These are phyloP conservation scores for Uronychia setigera DNA, from an alignment of 73 alveolate species.

Conservation along the genomic window DNA sequence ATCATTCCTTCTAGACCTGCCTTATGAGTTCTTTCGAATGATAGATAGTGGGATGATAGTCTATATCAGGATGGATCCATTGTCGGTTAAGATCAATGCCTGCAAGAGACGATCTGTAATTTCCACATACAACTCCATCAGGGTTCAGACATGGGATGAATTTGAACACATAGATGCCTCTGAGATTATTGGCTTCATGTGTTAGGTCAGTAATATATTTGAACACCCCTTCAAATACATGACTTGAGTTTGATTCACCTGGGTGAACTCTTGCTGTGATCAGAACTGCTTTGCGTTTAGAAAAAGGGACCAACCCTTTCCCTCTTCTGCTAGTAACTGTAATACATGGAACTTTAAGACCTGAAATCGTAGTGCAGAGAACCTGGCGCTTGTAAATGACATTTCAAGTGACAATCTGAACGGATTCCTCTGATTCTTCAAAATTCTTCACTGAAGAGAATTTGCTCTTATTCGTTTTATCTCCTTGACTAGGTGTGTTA, in stretches of 20 bases:
- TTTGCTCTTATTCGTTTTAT: too few species aligned
- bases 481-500: too few species aligned
- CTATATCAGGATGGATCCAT: slow-evolving; percentile 81
- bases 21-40: slow-evolving; percentile 75
- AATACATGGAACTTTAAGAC: slow-evolving; percentile 43
- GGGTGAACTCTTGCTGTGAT: slow-evolving; percentile 90
- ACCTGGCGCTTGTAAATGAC: slow-evolving; percentile 7
- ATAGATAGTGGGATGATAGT: slow-evolving; percentile 79
- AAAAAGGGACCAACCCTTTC: slow-evolving; percentile 22
- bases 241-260: slow-evolving; percentile 83
- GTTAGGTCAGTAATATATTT: slow-evolving; percentile 53
- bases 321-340: slow-evolving; percentile 5
- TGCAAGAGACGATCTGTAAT: slow-evolving; percentile 80
- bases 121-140: slow-evolving; percentile 88
- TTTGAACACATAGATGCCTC: slow-evolving; percentile 73
- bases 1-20: slow-evolving; percentile 70
- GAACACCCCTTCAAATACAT: slow-evolving; percentile 77
- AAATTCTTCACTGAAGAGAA: too few species aligned
- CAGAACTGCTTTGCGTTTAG: slow-evolving; percentile 65
- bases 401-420: background rate
- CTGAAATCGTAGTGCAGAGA: slow-evolving; percentile 11
- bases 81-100: slow-evolving; percentile 89
- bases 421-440: too few species aligned
- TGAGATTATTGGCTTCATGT: slow-evolving; percentile 59
- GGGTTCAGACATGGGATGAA: slow-evolving; percentile 88